Base-by-base conservation (phyloP, 805 yeast genomes). In the Naumovozyma castellii region DNA sequence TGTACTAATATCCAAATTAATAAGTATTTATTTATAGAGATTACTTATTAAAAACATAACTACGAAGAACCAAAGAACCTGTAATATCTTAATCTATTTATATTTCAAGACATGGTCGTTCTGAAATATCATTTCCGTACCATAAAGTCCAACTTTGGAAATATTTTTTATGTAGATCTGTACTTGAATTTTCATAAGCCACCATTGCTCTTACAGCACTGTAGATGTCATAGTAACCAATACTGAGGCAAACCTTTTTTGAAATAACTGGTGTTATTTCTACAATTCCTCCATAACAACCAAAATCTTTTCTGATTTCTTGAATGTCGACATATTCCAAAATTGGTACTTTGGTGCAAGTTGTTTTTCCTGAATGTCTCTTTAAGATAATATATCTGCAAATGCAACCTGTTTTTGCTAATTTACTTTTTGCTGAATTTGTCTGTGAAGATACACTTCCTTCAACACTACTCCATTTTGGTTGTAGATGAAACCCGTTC, bases 231-330 rank as follows among this genome's bases (percentile, higher is more conserved):
- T 67, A 68, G 54, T 68, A 84, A 37, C 75, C 77, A 13, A 84
- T 60, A 9, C 79, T 67, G 46, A 84, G 66, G 42, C 85, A 72
- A 20, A 81, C 54, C 49, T 73, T 79, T 39, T 78, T 66, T 2
- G 87, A 80, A 3, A 83, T 66, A n/a, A 81, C 72, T 3, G 92
- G 83, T 1, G 73, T 60, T 2, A 81, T 60, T 31, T 80, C 85
- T 12, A 78, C 59, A 3, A 84, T 67, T 2, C 67, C 66, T 0
- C 92, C 94, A 59, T 68, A 80, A 16, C 48, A 50, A 4, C 54
- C 56, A 47, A 84, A 78, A 49, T 80, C 85, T 19, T 51, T 41
- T 30, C 55, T 60, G 2, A 79, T 58, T 13, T 62, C 67, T 2
- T 55, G 60, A 3, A 76, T 47, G 40, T 75, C 66, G 37, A 82